phyloP scores from a whole-genome alignment of 2,329 filamentous ascomycete species.

The Fusarium armeniacum region DNA sequence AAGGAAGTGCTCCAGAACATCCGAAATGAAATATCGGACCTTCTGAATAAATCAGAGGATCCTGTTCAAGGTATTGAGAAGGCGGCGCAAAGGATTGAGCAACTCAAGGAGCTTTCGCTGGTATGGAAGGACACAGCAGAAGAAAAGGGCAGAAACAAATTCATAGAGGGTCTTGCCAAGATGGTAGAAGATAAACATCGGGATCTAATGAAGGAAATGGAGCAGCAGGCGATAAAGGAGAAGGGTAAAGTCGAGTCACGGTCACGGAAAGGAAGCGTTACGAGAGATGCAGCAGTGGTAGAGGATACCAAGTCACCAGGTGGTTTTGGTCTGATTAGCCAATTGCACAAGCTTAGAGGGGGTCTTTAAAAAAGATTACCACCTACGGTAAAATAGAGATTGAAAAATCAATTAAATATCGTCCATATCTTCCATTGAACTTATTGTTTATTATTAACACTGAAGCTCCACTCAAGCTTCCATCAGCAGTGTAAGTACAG shows the following conservation, averaged over 20 bases:
- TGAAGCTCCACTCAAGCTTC: background rate
- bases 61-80: slow-evolving; percentile 77
- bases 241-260: slow-evolving; percentile 54
- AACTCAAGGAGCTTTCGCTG: slow-evolving; percentile 79
- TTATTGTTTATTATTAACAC: background rate
- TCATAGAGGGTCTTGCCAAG: slow-evolving; percentile 85
- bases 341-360: slow-evolving; percentile 71
- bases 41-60: slow-evolving; percentile 71
- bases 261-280: slow-evolving; percentile 55
- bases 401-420: background rate
- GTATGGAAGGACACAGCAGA: slow-evolving; percentile 98
- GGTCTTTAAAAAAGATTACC: slow-evolving; percentile 58
- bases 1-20: slow-evolving; percentile 81
- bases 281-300: slow-evolving; percentile 49
- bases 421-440: background rate
- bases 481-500: slow-evolving; percentile 15
- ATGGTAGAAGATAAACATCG: slow-evolving; percentile 82
- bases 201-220: slow-evolving; percentile 67
- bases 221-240: slow-evolving; percentile 59
- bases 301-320: slow-evolving; percentile 62
- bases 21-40: slow-evolving; percentile 76
- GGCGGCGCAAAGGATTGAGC: slow-evolving; percentile 80
- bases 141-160: slow-evolving; percentile 84
- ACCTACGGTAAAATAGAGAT: background rate
- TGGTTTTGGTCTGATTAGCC: slow-evolving; percentile 73